phyloP scores from a whole-genome alignment of 805 yeast species.

The Millerozyma acaciae region DNA sequence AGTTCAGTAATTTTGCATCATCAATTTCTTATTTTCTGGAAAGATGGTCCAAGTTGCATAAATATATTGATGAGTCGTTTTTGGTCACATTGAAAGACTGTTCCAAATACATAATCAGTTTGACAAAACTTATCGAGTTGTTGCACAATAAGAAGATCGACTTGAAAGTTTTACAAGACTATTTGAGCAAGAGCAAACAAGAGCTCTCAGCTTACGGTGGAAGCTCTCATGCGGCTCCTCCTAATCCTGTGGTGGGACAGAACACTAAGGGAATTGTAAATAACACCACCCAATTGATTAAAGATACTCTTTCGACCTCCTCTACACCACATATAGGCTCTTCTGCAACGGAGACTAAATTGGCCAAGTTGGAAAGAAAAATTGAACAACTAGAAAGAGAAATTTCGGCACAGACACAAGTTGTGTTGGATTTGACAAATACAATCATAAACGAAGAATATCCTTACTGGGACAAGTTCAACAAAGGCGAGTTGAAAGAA shows the following conservation, averaged over 20 bases:
- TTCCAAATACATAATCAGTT: conserved; percentile 58
- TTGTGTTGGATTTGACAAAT: conserved; percentile 44
- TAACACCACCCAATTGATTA: conserved; percentile 42
- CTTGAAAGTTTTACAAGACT: conserved; percentile 79
- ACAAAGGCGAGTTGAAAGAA: conserved; percentile 69
- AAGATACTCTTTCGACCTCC: conserved; percentile 49
- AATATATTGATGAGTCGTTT: conserved; percentile 71
- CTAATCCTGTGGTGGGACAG: conserved; percentile 26
- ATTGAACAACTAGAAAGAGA: conserved; percentile 45
- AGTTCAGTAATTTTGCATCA: conserved; percentile 36
- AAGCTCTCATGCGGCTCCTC: conserved; percentile 20
- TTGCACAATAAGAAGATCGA: conserved; percentile 92
- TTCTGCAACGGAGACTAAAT: conserved; percentile 41
- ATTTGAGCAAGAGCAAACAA: conserved; percentile 62
- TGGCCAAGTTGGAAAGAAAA: conserved; percentile 38
- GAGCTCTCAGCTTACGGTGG: conserved; percentile 48
- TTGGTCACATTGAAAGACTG: conserved; percentile 80
- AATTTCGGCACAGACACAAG: conserved; percentile 37
- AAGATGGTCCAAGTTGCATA: conserved; percentile 40
- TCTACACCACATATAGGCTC: conserved; percentile 40
- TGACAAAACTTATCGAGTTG: conserved; percentile 61
- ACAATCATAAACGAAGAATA: conserved; percentile 49
- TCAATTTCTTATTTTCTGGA: conserved; percentile 33
- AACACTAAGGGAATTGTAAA: conserved; percentile 33
- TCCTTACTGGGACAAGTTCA: conserved; percentile 72